A percentile compares a stretch with the other conserved stretches of the same genome.
Conservation (phyloP, 2,329 filamentous ascomycete species). For the Zymoseptoria passerinii region DNA sequence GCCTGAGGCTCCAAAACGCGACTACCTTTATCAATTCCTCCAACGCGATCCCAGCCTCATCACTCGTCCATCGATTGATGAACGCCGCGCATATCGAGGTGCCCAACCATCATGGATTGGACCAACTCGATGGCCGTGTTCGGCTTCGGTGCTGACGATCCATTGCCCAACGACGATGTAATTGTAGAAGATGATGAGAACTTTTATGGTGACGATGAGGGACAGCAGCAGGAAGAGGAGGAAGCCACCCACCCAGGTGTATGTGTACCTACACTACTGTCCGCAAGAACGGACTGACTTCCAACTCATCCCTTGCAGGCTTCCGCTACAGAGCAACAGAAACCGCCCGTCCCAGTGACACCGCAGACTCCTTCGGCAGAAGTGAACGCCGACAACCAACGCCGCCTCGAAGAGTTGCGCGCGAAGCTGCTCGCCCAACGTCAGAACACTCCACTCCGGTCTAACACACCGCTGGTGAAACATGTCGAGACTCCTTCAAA, state of each 20-base stretch:
- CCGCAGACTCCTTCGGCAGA: background rate
- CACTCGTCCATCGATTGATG: background rate
- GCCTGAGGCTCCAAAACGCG: no score
- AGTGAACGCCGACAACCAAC: slow-evolving; percentile 20
- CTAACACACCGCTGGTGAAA: slow-evolving; percentile 1
- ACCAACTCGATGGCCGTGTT: slow-evolving; percentile 16
- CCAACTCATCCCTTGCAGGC: slow-evolving; percentile 7
- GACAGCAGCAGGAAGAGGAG: slow-evolving; percentile 2
- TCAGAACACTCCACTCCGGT: slow-evolving; percentile 15
- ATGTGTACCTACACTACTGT: slow-evolving; percentile 2
- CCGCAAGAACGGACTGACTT: slow-evolving; percentile 14
- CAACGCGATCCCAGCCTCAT: background rate
- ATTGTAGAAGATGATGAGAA: slow-evolving; percentile 16
- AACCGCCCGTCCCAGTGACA: background rate
- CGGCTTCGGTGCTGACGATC: slow-evolving; percentile 1
- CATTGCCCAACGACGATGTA: slow-evolving; percentile 3
- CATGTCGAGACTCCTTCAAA: background rate
- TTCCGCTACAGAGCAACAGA: background rate
- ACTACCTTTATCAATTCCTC: no score
- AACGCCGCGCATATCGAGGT: background rate
- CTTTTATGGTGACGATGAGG: slow-evolving; percentile 15
- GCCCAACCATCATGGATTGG: slow-evolving; percentile 16
- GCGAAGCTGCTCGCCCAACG: slow-evolving; percentile 22
- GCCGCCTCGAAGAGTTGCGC: slow-evolving; percentile 27
- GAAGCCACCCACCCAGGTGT: slow-evolving; percentile 13